Conservation (phyloP, 2,329 filamentous ascomycete species). For the Magnaporthales sp. region DNA sequence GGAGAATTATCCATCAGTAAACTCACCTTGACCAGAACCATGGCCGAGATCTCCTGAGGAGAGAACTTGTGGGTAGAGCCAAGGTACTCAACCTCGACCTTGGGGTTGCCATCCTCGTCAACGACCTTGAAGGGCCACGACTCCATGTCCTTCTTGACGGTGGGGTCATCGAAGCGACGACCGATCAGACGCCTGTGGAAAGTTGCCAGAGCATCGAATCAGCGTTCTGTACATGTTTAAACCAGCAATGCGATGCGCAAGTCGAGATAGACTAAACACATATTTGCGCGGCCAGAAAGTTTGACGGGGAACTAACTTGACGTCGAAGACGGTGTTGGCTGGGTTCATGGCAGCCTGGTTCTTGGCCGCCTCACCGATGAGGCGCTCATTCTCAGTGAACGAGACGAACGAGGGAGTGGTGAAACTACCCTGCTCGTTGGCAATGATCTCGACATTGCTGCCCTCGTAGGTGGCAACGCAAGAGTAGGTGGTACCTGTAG, state of each 20-base stretch:
- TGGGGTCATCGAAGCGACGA: slow-evolving; percentile 87
- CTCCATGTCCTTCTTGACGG: slow-evolving; percentile 97
- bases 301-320: slow-evolving; percentile 62
- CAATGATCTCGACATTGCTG: slow-evolving; percentile 99
- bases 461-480: slow-evolving; percentile 99
- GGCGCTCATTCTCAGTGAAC: slow-evolving; percentile 96
- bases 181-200: slow-evolving; percentile 82
- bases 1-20: not conserved
- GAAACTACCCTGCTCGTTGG: slow-evolving; percentile 99
- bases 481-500: slow-evolving; percentile 93
- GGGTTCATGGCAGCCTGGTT: slow-evolving; percentile 99
- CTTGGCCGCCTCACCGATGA: slow-evolving; percentile 99
- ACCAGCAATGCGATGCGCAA: slow-evolving; percentile 2
- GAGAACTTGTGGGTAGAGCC: slow-evolving; percentile 94
- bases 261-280: not conserved
- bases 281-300: not conserved
- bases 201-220: slow-evolving; percentile 6
- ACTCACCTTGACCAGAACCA: slow-evolving; percentile 92
- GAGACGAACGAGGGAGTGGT: slow-evolving; percentile 98
- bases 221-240: slow-evolving; percentile 2
- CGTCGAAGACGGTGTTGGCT: slow-evolving; percentile 94
- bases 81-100: slow-evolving; percentile 93
- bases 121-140: slow-evolving; percentile 99
- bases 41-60: slow-evolving; percentile 96
- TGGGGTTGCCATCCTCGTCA: slow-evolving; percentile 78